A percentile compares a stretch with the other conserved stretches of the same genome.
Evolutionary conservation across 163 green algal species (phyloP).

Genomic region (Dunaliella salina): DNA sequence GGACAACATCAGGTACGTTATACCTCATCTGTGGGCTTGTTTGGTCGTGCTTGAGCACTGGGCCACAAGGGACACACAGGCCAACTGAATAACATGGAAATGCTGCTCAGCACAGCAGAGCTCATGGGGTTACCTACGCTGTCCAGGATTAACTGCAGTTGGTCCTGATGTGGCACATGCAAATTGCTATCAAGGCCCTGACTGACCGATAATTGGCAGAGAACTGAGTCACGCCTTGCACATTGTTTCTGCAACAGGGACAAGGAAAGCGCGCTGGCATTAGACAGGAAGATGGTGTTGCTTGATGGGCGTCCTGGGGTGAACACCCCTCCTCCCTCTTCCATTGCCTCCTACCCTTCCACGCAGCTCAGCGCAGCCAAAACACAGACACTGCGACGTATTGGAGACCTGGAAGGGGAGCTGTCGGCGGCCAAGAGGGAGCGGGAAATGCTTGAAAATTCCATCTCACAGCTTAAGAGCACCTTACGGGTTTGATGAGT

Average conservation of each 20-base stretch:
- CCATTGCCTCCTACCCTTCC: constrained; percentile 12
- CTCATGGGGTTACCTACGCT: too few species aligned
- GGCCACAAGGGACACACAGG: too few species aligned
- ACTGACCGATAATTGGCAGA: too few species aligned
- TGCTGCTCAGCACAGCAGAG: too few species aligned
- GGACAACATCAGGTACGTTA: constrained; percentile 24
- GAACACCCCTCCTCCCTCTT: constrained; percentile 22
- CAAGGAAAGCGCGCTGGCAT: constrained; percentile 28
- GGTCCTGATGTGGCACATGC: too few species aligned
- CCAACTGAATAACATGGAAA: too few species aligned
- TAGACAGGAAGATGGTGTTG: constrained; percentile 38
- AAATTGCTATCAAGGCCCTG: too few species aligned
- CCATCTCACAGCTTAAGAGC: constrained; percentile 17
- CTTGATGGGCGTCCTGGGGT: constrained; percentile 43
- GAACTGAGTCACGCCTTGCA: too few species aligned
- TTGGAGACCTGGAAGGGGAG: constrained; percentile 36
- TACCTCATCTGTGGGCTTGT: too few species aligned
- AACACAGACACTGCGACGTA: constrained; percentile 29
- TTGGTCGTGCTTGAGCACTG: too few species aligned
- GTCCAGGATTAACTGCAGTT: too few species aligned
- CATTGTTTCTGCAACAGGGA: constrained; percentile 9
- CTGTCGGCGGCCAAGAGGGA: constrained; percentile 27
- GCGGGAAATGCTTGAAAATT: constrained; percentile 33
- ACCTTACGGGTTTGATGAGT: background rate
- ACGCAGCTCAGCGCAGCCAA: background rate